A percentile compares a stretch with the other conserved stretches of the same genome.
Conservation (phyloP, 1,139 yeast genomes). For the Geotrichum phurueaensis region DNA sequence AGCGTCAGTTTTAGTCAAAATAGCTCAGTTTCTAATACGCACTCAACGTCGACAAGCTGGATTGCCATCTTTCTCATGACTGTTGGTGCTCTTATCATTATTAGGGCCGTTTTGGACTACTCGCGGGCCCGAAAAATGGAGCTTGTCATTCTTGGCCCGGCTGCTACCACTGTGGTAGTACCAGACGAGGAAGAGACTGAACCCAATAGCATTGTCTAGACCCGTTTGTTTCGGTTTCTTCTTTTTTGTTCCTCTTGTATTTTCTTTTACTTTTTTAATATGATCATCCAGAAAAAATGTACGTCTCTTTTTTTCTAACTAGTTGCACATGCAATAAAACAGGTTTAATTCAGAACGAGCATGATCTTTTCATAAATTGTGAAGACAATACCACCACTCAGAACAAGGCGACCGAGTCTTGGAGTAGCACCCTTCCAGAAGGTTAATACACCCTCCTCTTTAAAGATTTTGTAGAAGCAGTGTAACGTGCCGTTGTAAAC, state of each 20-base stretch:
- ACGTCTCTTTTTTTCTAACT: background rate
- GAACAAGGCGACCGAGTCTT: slow-evolving; percentile 79
- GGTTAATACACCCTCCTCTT: slow-evolving; percentile 83
- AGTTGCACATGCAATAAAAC: background rate
- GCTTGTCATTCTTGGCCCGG: slow-evolving; percentile 39
- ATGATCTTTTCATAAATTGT: slow-evolving; percentile 89
- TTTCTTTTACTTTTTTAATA: background rate
- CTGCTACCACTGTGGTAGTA: background rate
- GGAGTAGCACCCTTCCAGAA: slow-evolving; percentile 99
- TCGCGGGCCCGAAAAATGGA: slow-evolving; percentile 75
- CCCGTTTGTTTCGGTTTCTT: background rate
- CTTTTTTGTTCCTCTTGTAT: background rate
- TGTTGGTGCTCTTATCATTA: slow-evolving; percentile 59
- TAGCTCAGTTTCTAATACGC: slow-evolving; percentile 29
- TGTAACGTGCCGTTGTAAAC: slow-evolving; percentile 68
- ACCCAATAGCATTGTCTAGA: background rate
- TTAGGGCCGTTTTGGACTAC: slow-evolving; percentile 67
- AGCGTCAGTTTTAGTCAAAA: slow-evolving; percentile 25
- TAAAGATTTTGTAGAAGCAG: slow-evolving; percentile 75
- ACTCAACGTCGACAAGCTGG: slow-evolving; percentile 24
- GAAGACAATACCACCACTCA: slow-evolving; percentile 94
- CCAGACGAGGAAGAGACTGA: background rate
- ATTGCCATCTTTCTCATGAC: slow-evolving; percentile 55
- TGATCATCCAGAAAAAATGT: background rate
- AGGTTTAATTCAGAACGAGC: slow-evolving; percentile 40